A percentile compares a stretch with the other conserved stretches of the same genome.
These are phyloP conservation scores for Coniferiporia sulphurascens DNA, from an alignment of 1,284 basidiomycete species.

Conservation along the genomic window DNA sequence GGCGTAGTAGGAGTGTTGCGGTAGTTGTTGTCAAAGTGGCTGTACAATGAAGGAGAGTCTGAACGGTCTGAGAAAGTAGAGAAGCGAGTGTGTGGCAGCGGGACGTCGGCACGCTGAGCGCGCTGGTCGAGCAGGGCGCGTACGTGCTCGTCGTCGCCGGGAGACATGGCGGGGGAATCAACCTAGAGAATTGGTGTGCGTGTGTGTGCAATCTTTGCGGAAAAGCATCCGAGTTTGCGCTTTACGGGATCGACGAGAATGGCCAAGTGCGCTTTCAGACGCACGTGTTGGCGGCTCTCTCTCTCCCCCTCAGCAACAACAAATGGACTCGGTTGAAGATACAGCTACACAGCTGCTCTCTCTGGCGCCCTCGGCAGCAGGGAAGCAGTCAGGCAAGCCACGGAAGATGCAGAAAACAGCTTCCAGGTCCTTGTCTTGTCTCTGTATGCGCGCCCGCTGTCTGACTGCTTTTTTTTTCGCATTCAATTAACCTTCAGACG, in stretches of 20 bases:
- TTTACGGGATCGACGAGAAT: too few relatives aligned
- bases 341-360: neutral
- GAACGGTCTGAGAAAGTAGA: conserved; percentile 51
- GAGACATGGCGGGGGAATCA: conserved; percentile 16
- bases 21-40: conserved; percentile 48
- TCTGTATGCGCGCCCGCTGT: conserved; percentile 1
- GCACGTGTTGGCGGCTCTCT: neutral
- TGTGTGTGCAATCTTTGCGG: conserved; percentile 3
- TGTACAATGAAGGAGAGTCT: conserved; percentile 67
- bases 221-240: neutral
- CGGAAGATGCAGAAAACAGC: conserved; percentile 65
- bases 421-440: conserved; percentile 45
- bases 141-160: conserved; percentile 42
- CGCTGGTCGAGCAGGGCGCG: conserved; percentile 52
- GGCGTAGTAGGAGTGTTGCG: conserved; percentile 25
- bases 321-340: conserved; percentile 19
- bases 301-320: too few relatives aligned
- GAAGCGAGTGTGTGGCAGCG: conserved; percentile 38
- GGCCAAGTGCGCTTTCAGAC: too few relatives aligned
- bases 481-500: conserved; percentile 43
- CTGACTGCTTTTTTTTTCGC: conserved; percentile 9
- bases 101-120: conserved; percentile 40
- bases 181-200: conserved; percentile 15
- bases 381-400: conserved; percentile 59
- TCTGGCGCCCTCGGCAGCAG: conserved; percentile 44